Conservation (phyloP, 148 eudicot genomes). For the Camellia sinensis region DNA sequence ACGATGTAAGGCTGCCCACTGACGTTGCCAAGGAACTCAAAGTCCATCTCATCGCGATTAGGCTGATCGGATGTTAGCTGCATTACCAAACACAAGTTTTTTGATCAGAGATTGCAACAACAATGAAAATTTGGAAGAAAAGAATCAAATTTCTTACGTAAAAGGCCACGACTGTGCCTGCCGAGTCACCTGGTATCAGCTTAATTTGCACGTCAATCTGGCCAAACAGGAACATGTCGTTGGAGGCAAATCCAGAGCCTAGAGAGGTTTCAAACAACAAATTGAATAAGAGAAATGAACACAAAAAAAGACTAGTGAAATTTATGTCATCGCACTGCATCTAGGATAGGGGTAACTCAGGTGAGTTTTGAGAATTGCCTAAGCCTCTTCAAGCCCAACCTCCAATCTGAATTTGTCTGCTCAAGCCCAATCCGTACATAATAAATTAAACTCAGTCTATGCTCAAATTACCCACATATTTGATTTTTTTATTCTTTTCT, state of each 20-base stretch:
- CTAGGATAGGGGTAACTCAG: too few relatives aligned
- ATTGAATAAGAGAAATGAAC: neutral
- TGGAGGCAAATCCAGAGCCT: slow-evolving; percentile 83
- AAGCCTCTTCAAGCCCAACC: too few relatives aligned
- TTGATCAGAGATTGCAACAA: neutral
- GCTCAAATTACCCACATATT: too few relatives aligned
- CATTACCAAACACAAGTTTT: slow-evolving; percentile 12
- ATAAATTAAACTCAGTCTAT: too few relatives aligned
- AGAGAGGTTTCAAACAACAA: neutral
- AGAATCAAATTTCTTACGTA: slow-evolving; percentile 43
- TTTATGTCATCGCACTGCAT: neutral
- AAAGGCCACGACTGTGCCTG: slow-evolving; percentile 84
- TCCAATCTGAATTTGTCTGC: too few relatives aligned
- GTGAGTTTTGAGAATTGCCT: too few relatives aligned
- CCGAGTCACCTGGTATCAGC: slow-evolving; percentile 66
- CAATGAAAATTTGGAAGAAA: neutral
- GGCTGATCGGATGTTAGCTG: slow-evolving; percentile 74
- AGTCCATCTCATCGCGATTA: slow-evolving; percentile 67
- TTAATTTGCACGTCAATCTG: slow-evolving; percentile 88
- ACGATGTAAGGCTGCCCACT: slow-evolving; percentile 62
- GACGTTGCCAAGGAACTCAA: slow-evolving; percentile 76
- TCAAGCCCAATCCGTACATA: too few relatives aligned
- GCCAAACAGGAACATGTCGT: slow-evolving; percentile 74
- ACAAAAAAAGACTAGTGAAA: neutral
- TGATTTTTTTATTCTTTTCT: too few relatives aligned